A percentile compares a stretch with the other conserved stretches of the same genome.
Conservation (phyloP, 176 grass and related monocot species). For the Tuctoria greenei region DNA sequence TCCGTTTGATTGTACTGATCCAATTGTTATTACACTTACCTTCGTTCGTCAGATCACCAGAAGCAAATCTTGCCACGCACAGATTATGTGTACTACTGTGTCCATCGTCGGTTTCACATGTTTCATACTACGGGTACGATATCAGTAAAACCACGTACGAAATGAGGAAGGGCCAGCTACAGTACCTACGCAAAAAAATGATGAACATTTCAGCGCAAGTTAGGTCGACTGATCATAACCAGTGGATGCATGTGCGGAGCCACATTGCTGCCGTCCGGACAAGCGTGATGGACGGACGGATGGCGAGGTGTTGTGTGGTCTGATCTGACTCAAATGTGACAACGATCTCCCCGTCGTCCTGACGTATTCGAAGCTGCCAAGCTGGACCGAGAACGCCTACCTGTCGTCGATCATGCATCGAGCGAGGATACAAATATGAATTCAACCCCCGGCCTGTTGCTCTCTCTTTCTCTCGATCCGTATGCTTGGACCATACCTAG, state of each 20-base stretch:
- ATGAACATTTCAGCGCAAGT: neutral
- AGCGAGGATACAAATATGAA: neutral
- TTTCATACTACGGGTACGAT: neutral
- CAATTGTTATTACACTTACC: neutral
- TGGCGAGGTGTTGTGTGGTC: too few relatives aligned
- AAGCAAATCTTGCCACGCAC: neutral
- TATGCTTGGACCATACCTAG: conserved; percentile 29
- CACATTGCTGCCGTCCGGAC: conserved; percentile 12
- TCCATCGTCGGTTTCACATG: neutral
- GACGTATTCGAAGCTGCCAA: conserved; percentile 26
- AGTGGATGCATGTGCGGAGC: neutral
- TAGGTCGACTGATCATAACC: conserved; percentile 16
- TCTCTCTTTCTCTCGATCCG: neutral
- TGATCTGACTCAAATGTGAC: conserved; percentile 20
- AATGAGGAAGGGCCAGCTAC: neutral
- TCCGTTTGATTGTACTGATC: neutral
- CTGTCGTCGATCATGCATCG: neutral
- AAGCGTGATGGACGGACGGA: neutral
- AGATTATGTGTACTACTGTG: neutral
- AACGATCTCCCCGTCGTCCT: conserved; percentile 19
- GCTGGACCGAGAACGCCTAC: conserved; percentile 9
- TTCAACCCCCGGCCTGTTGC: neutral
- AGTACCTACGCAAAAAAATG: neutral
- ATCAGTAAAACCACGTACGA: neutral
- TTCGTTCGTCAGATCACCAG: neutral